Evolutionary conservation across 768 basidiomycete species (phyloP), one percentile per base, ranked within the genome.

Genomic region (Pulveroboletus sp.): DNA sequence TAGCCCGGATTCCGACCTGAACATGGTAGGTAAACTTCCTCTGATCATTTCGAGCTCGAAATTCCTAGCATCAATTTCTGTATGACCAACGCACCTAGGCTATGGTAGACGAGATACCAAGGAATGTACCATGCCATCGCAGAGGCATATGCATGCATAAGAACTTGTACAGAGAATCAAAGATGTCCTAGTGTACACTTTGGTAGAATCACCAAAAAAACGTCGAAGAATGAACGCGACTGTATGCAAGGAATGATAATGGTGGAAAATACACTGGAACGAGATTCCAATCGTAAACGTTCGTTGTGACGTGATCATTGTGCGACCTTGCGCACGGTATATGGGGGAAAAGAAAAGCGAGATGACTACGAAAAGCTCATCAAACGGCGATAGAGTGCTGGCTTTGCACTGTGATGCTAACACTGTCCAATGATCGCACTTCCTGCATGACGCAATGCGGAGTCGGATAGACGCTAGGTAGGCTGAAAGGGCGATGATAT

Each of bases 341-440:
- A 2, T 7, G 26, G 46, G 6, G 9, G 4, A 14, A 18, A 24
- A 15, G 8, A 27, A 21, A 11, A 6, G 38, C 4, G 9, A 47
- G 44, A 50, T 1, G 17, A 14, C 7, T 21, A 36, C 28, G 39
- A 43, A 43, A 39, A 13, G 18, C 31, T 14, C 13, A 41, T 60
- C 48, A 62, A 46, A 28, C 14, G 44, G 41, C 18, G 2, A 18
- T 35, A 32, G 32, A 39, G 28, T 39, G 18, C 6, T 47, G 47
- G 27, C 61, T 54, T 37, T 63, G 58, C 35, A 60, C 49, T 2
- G 50, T 47, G 31, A 63, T 47, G 27, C 28, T 39, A 36, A 62
- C 21, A 11, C 32, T 39, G 10, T 54, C 41, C 26, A 42, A 28
- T n/a, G 58, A 37, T 32, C 39, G 40, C 24, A 50, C 14, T 30